Evolutionary conservation across 2,329 filamentous ascomycete genomes (phyloP).

Genomic region (Thelonectria olida): DNA sequence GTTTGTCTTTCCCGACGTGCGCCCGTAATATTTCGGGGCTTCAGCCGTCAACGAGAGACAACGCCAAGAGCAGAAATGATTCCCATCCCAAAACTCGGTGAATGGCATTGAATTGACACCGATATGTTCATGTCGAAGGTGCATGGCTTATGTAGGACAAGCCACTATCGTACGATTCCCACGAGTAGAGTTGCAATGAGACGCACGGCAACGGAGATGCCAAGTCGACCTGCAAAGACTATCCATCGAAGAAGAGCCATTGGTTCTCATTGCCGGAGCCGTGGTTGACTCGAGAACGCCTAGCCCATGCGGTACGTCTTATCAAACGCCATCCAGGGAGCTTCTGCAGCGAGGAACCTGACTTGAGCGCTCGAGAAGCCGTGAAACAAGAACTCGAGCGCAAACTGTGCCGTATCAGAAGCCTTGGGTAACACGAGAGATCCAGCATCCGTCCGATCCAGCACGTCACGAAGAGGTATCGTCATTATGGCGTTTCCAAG

Average conservation of each 20-base stretch:
- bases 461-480: constrained; percentile 27
- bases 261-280: neutral
- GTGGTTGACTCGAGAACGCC: neutral
- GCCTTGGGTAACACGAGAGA: constrained; percentile 34
- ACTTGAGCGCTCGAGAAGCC: neutral
- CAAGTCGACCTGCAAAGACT: neutral
- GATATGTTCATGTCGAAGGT: neutral
- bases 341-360: neutral
- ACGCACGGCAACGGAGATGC: neutral
- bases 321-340: neutral
- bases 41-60: neutral
- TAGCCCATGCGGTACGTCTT: neutral
- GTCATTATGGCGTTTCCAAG: constrained; percentile 25
- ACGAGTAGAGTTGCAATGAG: neutral
- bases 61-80: neutral
- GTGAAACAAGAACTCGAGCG: constrained; percentile 20
- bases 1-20: neutral
- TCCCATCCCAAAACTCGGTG: neutral
- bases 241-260: neutral
- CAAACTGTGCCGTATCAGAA: neutral
- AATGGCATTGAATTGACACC: neutral
- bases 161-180: constrained; percentile 4
- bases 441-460: constrained; percentile 36
- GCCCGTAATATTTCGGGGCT: constrained; percentile 12
- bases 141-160: neutral